Evolutionary conservation across 768 basidiomycete species (phyloP), one percentile per base, ranked within the genome.

Genomic region (Russula brevipes): DNA sequence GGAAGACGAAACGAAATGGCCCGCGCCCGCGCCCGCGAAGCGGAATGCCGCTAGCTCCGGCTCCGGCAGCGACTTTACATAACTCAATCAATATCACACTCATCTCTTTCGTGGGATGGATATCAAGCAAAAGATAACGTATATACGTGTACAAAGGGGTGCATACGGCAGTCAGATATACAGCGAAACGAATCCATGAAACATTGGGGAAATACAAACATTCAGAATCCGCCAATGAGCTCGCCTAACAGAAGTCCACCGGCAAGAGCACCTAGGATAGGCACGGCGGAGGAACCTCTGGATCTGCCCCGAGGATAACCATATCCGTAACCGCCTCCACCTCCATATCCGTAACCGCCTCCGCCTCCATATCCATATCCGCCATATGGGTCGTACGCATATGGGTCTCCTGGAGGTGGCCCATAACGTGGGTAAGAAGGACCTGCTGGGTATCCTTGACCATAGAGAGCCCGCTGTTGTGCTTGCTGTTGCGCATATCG

Each of bases 221-320:
- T 24, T 60, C 58, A 64, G 41, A 64, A 64, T 5, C 60, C 54
- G 19, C 42, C 42, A 38, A 60, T 3, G 10, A 56, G 2, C 9
- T 64, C 63, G 45, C 63, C 63, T 4, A 64, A 17, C 17, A 78
- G 66, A 5, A 76, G 60, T 16, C 76, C 76, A 24, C 76, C 76
- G 9, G 74, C 76, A 5, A 76, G 69, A 14, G 75, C 76, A 59
- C 74, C 75, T 2, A 76, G 62, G 8, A 76, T 57, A 8, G 75
- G 73, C 36, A 75, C 31, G 24, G 68, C 74, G 24, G 72, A 49
- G 14, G 72, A 49, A 17, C 69, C 66, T n/a, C 55, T 41, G 7
- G 17, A n/a, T 5, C 2, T 24, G 16, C 54, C 55, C 0, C 4
- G 44, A 8, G 16, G 51, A 4, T 36, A 39, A n/a, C 39, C 44